These are phyloP conservation scores for Botrytis squamosa DNA, from an alignment of 2,329 filamentous ascomycete species.

Conservation along the genomic window DNA sequence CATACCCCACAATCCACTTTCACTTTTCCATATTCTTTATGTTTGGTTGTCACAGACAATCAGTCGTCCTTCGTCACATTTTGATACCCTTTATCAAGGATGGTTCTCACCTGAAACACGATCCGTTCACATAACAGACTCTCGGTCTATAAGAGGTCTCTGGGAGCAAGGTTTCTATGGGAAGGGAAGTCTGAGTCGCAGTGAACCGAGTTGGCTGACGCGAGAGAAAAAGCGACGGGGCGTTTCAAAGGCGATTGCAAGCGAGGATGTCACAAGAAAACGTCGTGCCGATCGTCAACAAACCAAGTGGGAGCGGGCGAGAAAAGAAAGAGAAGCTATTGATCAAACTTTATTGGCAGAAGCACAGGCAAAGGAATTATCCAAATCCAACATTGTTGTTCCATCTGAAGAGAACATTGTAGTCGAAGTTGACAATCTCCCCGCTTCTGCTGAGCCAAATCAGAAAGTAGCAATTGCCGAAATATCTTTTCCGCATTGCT, in stretches of 20 bases:
- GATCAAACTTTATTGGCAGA: slow-evolving; percentile 65
- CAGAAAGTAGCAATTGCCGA: not conserved
- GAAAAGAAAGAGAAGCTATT: slow-evolving; percentile 79
- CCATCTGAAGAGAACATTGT: not conserved
- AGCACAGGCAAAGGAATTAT: slow-evolving; percentile 24
- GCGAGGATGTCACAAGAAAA: slow-evolving; percentile 75
- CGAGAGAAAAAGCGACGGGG: slow-evolving; percentile 74
- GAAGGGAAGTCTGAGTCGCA: slow-evolving; percentile 88
- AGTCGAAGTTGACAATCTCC: not conserved
- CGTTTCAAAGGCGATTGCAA: slow-evolving; percentile 64
- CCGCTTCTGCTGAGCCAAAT: not conserved
- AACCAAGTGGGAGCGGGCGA: slow-evolving; percentile 90
- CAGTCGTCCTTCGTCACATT: slow-evolving; percentile 61
- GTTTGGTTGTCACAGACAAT: slow-evolving; percentile 74
- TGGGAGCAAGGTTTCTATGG: slow-evolving; percentile 99
- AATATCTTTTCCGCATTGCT: not conserved
- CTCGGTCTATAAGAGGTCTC: slow-evolving; percentile 70
- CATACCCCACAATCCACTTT: slow-evolving; percentile 89
- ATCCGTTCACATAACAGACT: slow-evolving; percentile 80
- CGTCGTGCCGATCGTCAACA: slow-evolving; percentile 77
- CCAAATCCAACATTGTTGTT: not conserved
- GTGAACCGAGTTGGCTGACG: slow-evolving; percentile 90
- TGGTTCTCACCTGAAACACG: slow-evolving; percentile 79
- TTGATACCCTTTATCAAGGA: slow-evolving; percentile 64
- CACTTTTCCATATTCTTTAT: slow-evolving; percentile 75